A percentile compares a stretch with the other conserved stretches of the same genome.
These are phyloP conservation scores for Tylopilus sp. DNA, from an alignment of 1,284 basidiomycete species.

Conservation along the genomic window DNA sequence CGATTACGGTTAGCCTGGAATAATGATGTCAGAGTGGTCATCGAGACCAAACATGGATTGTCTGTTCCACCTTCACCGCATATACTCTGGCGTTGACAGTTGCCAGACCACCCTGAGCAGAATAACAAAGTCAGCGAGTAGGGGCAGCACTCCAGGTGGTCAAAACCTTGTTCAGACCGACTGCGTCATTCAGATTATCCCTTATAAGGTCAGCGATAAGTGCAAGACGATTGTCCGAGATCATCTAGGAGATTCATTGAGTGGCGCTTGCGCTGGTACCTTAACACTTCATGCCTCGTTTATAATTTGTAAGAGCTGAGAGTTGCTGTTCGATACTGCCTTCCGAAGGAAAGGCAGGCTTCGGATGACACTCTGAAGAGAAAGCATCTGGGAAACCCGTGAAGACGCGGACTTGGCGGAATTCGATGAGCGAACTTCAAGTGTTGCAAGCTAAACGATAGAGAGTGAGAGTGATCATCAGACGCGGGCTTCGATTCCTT, in stretches of 20 bases:
- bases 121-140: neutral
- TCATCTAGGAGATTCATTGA: constrained; percentile 45
- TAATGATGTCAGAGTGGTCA: neutral
- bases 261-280: no score
- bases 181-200: constrained; percentile 70
- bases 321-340: constrained; percentile 55
- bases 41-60: neutral
- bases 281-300: constrained; percentile 42
- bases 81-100: constrained; percentile 76
- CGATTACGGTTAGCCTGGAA: constrained; percentile 69
- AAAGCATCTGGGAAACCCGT: constrained; percentile 74
- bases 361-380: constrained; percentile 66
- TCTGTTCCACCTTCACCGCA: constrained; percentile 62
- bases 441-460: constrained; percentile 54
- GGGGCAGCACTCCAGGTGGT: neutral
- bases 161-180: constrained; percentile 53
- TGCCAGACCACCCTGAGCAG: constrained; percentile 57
- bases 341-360: constrained; percentile 59
- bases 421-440: constrained; percentile 51
- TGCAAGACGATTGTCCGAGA: constrained; percentile 65
- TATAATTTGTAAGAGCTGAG: constrained; percentile 63
- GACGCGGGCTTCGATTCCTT: neutral
- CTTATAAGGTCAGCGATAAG: constrained; percentile 60
- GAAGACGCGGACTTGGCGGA: constrained; percentile 62
- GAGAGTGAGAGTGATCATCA: neutral